Evolutionary conservation across 805 yeast species (phyloP), one percentile per base, ranked within the genome.

Genomic region (Vanderwaltozyma polyspora): DNA sequence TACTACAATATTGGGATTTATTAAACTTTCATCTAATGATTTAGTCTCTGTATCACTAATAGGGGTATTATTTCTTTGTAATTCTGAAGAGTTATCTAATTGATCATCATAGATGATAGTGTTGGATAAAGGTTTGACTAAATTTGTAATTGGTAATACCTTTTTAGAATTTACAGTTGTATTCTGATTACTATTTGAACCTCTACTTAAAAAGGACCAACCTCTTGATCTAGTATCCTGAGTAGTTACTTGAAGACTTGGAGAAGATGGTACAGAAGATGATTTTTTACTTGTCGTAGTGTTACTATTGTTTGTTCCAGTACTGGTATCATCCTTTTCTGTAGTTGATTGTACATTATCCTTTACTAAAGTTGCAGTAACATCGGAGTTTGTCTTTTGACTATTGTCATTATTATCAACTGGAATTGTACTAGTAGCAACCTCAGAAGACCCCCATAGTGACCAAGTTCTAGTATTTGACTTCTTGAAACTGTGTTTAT

Each of bases 1-100:
- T 3, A 52, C 55, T 6, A 57, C 45, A 19, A 55, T 45, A 33
- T 57, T 57, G 1, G 52, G 52, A 16, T 35, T 37, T 29, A 41
- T 48, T n/a, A 35, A 22, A 15, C 24, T 31, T 14, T 19, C 24
- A 15, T 35, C 32, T 21, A 36, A 14, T 7, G 24, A 12, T 22
- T 24, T 19, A 18, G 24, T 25, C n/a, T 32, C 36, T 16, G 8
- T 11, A 22, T 26, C 39, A 16, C 25, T 15, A 10, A 35, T 13
- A n/a, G 28, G 19, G 24, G 30, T 30, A 17, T 34, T 33, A 25
- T 25, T 34, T 30, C 25, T 34, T 13, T 30, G 25, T 21, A 6
- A 10, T 3, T 22, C 7, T 4, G 6, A 25, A 14, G 4, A 15
- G 12, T 10, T 8, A 21, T 25, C 21, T n/a, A 19, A 10, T 16